Evolutionary conservation across 2,329 filamentous ascomycete genomes (phyloP), one percentile per base, ranked within the genome.

Genomic region (Neofusicoccum ribis): DNA sequence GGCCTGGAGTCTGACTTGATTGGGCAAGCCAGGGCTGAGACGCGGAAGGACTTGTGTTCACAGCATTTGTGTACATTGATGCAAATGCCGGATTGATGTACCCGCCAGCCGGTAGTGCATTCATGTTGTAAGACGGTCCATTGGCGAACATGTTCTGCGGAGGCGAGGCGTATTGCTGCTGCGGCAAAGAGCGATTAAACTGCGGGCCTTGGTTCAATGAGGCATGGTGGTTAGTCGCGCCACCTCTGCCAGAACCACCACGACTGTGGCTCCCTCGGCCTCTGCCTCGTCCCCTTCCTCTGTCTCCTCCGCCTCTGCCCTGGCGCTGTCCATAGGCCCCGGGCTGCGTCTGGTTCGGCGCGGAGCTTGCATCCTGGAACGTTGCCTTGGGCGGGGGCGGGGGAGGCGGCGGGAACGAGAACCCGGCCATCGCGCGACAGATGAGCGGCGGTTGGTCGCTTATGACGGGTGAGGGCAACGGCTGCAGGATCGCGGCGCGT

Each of bases 351-450:
- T 69, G 58, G 61, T 72, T 72, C 39, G 69, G 66, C 69, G 69
- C 65, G 69, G 72, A 62, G 52, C 67, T 64, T 51, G 72, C 73
- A 68, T 70, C 72, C 39, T 66, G 46, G 17, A 72, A 67, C n/a
- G 71, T 52, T 51, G 75, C 72, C 69, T 73, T 77, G 47, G 73
- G 72, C 47, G 75, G 75, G 65, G 76, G 76, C 17, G 82, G 81
- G 44, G 82, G 82, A 37, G 81, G 81, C 47, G 81, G 81, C n/a
- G 81, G 81, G 60, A 83, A 83, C 17, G 76, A 78, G 70, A 77
- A 83, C 8, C 63, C 63, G 23, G 37, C 36, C 63, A 65, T 65
- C 17, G 39, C 41, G n/a, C 54, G 27, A 46, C 7, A 23, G 20
- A 23, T 12, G 7, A 36, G 39, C 27, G n/a, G 34, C 12, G 4